A percentile compares a stretch with the other conserved stretches of the same genome.
Conservation (phyloP, 2,329 filamentous ascomycete species). For the Cordyceps militaris region DNA sequence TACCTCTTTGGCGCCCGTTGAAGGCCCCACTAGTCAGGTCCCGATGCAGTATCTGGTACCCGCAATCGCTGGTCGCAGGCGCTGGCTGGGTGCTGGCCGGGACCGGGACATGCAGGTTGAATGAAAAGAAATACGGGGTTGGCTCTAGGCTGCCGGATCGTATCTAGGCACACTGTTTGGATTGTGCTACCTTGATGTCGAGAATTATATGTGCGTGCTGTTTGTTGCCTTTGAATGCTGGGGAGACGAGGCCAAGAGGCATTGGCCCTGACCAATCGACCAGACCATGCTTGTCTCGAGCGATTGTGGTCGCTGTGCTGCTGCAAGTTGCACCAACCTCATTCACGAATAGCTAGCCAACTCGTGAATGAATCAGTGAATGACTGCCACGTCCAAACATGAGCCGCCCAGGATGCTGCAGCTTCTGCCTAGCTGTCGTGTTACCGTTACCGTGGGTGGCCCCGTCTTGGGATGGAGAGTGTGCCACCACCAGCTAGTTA, state of each 20-base stretch:
- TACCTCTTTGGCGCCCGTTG: slow-evolving; percentile 8
- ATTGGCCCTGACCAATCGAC: neutral
- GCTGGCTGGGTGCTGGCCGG: neutral
- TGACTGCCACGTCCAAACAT: neutral
- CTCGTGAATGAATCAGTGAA: neutral
- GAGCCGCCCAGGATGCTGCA: neutral
- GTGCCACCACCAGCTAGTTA: slow-evolving; percentile 1
- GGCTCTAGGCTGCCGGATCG: neutral
- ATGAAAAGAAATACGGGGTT: neutral
- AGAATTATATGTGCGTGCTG: neutral
- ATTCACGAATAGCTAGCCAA: neutral
- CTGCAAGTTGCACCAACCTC: neutral
- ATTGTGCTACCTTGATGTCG: slow-evolving; percentile 12
- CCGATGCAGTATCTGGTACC: slow-evolving; percentile 12
- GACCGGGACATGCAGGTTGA: neutral
- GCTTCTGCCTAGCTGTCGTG: slow-evolving; percentile 3
- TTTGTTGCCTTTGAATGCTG: neutral
- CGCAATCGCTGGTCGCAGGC: neutral
- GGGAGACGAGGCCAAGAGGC: neutral
- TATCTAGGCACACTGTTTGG: slow-evolving; percentile 1
- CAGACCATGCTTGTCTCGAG: neutral
- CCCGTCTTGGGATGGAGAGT: neutral
- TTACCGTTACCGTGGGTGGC: neutral
- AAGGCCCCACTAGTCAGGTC: slow-evolving; percentile 3
- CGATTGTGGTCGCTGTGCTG: too few species aligned